Evolutionary conservation across 2,329 filamentous ascomycete species (phyloP).

Genomic region (Paraphaeosphaeria minitans): DNA sequence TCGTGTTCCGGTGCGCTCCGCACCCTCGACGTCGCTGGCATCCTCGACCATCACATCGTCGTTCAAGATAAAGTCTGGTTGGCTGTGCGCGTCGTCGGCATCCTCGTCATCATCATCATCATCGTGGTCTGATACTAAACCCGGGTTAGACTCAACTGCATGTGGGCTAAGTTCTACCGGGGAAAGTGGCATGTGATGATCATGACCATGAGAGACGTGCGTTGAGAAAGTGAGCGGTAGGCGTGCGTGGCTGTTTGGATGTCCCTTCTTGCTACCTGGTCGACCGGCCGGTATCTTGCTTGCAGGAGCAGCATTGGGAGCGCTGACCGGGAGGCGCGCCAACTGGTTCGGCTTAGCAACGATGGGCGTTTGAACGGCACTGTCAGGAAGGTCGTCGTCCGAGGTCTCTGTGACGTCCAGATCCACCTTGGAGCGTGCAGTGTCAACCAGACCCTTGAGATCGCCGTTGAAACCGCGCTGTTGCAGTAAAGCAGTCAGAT

Average conservation of each 20-base stretch:
- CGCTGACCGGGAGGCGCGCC: slow-evolving; percentile 39
- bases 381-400: slow-evolving; percentile 43
- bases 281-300: slow-evolving; percentile 38
- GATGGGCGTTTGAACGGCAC: slow-evolving; percentile 36
- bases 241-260: slow-evolving; percentile 32
- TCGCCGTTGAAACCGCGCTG: slow-evolving; percentile 51
- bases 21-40: slow-evolving; percentile 47
- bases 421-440: slow-evolving; percentile 44
- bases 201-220: slow-evolving; percentile 31
- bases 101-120: slow-evolving; percentile 56
- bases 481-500: slow-evolving; percentile 47
- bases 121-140: slow-evolving; percentile 57
- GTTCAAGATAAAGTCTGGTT: slow-evolving; percentile 42
- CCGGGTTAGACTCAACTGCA: slow-evolving; percentile 56
- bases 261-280: slow-evolving; percentile 42
- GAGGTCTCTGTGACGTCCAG: slow-evolving; percentile 41
- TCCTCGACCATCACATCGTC: slow-evolving; percentile 47
- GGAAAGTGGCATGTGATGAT: slow-evolving; percentile 39
- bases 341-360: slow-evolving; percentile 35
- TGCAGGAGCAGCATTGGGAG: slow-evolving; percentile 27
- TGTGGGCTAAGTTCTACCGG: slow-evolving; percentile 53
- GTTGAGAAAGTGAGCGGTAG: slow-evolving; percentile 40
- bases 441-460: slow-evolving; percentile 44
- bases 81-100: slow-evolving; percentile 44
- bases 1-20: slow-evolving; percentile 38